A percentile compares a stretch with the other conserved stretches of the same genome.
Evolutionary conservation across 768 basidiomycete genomes (phyloP).

Genomic region (Trametes cubensis): DNA sequence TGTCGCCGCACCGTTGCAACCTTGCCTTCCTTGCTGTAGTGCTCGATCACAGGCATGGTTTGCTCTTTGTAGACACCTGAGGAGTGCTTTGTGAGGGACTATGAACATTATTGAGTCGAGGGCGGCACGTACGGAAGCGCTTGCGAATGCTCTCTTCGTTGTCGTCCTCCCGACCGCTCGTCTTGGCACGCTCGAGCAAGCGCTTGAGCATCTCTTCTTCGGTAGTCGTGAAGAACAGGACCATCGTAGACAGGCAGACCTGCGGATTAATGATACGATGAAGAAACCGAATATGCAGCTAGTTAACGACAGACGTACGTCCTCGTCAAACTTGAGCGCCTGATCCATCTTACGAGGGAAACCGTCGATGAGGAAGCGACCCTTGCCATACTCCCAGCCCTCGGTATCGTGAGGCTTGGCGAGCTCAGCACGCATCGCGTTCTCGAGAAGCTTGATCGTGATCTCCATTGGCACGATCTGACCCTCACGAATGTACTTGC

Average conservation of each 20-base stretch:
- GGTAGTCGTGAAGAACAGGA: slow-evolving; percentile 86
- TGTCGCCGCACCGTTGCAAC: slow-evolving; percentile 69
- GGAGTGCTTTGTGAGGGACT: not conserved
- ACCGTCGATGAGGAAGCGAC: slow-evolving; percentile 94
- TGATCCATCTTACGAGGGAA: slow-evolving; percentile 99
- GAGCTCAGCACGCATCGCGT: slow-evolving; percentile 78
- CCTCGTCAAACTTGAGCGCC: slow-evolving; percentile 85
- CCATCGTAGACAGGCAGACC: slow-evolving; percentile 81
- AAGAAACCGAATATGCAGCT: not conserved
- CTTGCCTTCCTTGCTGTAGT: slow-evolving; percentile 68
- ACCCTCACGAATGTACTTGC: slow-evolving; percentile 86
- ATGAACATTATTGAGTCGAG: not conserved
- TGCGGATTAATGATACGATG: slow-evolving; percentile 29
- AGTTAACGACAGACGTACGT: slow-evolving; percentile 47
- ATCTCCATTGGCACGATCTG: slow-evolving; percentile 96
- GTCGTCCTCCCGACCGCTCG: slow-evolving; percentile 94
- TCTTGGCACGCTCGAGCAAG: slow-evolving; percentile 87
- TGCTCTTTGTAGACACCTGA: slow-evolving; percentile 82
- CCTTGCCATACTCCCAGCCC: slow-evolving; percentile 71
- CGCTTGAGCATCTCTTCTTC: slow-evolving; percentile 87
- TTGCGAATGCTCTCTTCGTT: slow-evolving; percentile 94
- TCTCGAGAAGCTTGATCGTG: slow-evolving; percentile 92
- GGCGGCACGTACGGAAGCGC: slow-evolving; percentile 74
- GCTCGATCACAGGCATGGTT: slow-evolving; percentile 91
- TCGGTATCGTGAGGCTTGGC: slow-evolving; percentile 43